These are phyloP conservation scores for Cinnamomum chago DNA, from an alignment of 164 flowering plant genomes.

Conservation along the genomic window DNA sequence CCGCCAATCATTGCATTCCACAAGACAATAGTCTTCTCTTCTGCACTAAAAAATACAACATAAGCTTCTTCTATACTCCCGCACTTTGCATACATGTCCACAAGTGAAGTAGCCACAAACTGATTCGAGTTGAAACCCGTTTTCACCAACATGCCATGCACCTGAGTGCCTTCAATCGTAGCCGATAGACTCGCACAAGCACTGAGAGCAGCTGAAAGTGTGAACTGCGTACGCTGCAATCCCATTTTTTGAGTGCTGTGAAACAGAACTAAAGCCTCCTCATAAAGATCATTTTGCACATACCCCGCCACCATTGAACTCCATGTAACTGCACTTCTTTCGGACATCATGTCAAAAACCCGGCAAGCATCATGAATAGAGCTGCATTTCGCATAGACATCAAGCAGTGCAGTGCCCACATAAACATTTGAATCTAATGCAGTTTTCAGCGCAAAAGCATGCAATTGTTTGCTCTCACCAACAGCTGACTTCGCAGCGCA, in stretches of 20 bases:
- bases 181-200: constrained; percentile 80
- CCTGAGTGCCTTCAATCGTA: constrained; percentile 68
- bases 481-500: constrained; percentile 57
- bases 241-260: constrained; percentile 34
- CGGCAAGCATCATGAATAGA: constrained; percentile 42
- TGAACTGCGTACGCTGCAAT: constrained; percentile 43
- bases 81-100: constrained; percentile 86
- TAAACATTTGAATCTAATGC: constrained; percentile 42
- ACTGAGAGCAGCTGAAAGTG: constrained; percentile 56
- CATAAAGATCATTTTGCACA: constrained; percentile 67
- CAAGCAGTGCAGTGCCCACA: constrained; percentile 82
- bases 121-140: constrained; percentile 47
- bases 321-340: constrained; percentile 74
- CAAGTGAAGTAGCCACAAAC: constrained; percentile 60
- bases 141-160: constrained; percentile 52
- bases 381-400: constrained; percentile 74
- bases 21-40: constrained; percentile 44
- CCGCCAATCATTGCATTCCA: constrained; percentile 90
- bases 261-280: constrained; percentile 64
- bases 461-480: constrained; percentile 64
- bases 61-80: constrained; percentile 65
- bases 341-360: constrained; percentile 54
- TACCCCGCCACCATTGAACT: constrained; percentile 83
- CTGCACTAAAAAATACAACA: constrained; percentile 35
- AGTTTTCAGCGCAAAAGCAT: constrained; percentile 61